phyloP scores from a whole-genome alignment of 768 basidiomycete genomes.

The Heimioporus sp. region DNA sequence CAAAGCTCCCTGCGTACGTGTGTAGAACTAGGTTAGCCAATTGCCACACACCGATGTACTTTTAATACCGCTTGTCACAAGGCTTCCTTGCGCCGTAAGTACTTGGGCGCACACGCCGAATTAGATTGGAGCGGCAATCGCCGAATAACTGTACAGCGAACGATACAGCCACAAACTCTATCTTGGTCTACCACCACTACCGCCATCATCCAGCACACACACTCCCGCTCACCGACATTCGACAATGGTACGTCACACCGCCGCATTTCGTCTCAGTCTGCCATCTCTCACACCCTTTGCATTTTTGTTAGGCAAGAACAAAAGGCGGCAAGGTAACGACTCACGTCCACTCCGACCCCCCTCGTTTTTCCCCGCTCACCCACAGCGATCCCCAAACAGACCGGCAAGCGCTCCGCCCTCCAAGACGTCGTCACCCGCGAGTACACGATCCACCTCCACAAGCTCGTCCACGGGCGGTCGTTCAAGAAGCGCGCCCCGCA shows the following conservation, averaged over 20 bases:
- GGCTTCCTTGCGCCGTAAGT: no score
- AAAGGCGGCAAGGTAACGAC: conserved; percentile 32
- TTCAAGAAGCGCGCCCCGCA: conserved; percentile 98
- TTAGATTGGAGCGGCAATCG: conserved; percentile 27
- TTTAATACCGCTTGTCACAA: no score
- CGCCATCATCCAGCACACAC: no score
- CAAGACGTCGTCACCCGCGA: conserved; percentile 98
- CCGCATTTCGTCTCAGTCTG: neutral
- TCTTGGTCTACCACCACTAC: conserved; percentile 31
- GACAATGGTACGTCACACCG: conserved; percentile 55
- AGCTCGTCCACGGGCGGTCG: conserved; percentile 84
- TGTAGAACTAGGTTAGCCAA: no score
- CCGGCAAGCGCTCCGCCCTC: conserved; percentile 94
- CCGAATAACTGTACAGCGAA: conserved; percentile 37
- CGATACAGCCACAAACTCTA: conserved; percentile 60
- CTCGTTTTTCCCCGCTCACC: conserved; percentile 5
- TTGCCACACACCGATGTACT: no score
- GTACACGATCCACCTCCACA: conserved; percentile 98
- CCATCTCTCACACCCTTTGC: conserved; percentile 14
- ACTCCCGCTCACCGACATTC: conserved; percentile 50
- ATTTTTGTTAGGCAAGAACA: conserved; percentile 49
- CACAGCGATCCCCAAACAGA: conserved; percentile 36
- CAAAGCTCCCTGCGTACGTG: no score
- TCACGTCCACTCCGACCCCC: conserved; percentile 27
- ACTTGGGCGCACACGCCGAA: no score